Percentiles rank a stretch among this genome's conserved stretches.
Evolutionary conservation across 306 rosid genomes (phyloP).

Genomic region (Quercus mongolica): DNA sequence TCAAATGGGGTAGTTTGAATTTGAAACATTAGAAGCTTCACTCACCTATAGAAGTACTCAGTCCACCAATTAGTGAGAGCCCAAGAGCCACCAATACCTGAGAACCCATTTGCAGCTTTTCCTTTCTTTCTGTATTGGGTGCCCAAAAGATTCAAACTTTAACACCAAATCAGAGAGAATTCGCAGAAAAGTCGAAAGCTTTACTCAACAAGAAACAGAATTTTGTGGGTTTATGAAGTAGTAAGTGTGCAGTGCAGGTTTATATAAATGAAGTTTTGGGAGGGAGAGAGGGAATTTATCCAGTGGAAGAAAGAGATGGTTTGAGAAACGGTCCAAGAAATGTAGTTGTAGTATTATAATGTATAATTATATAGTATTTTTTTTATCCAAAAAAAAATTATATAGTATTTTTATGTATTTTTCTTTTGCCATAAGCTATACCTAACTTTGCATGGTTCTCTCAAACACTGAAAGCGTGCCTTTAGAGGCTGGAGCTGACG

Average conservation of each 20-base stretch:
- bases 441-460: slow-evolving; percentile 19
- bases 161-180: neutral
- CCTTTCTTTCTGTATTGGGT: neutral
- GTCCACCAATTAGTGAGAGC: slow-evolving; percentile 90
- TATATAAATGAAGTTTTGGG: neutral
- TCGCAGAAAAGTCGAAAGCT: slow-evolving; percentile 5
- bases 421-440: slow-evolving; percentile 4
- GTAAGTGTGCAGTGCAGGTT: neutral
- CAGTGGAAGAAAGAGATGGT: slow-evolving; percentile 49
- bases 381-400: no score
- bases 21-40: neutral
- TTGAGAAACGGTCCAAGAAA: slow-evolving; percentile 33
- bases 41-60: slow-evolving; percentile 86
- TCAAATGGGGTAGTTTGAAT: neutral
- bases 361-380: no score
- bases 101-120: slow-evolving; percentile 56
- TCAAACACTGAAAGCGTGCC: neutral
- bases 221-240: neutral
- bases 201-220: neutral
- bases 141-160: neutral
- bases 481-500: neutral
- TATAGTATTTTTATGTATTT: neutral
- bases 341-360: neutral
- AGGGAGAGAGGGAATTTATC: slow-evolving; percentile 11
- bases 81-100: slow-evolving; percentile 85